phyloP scores from a whole-genome alignment of 106 monocot genomes.

The Agapanthus africanus region DNA sequence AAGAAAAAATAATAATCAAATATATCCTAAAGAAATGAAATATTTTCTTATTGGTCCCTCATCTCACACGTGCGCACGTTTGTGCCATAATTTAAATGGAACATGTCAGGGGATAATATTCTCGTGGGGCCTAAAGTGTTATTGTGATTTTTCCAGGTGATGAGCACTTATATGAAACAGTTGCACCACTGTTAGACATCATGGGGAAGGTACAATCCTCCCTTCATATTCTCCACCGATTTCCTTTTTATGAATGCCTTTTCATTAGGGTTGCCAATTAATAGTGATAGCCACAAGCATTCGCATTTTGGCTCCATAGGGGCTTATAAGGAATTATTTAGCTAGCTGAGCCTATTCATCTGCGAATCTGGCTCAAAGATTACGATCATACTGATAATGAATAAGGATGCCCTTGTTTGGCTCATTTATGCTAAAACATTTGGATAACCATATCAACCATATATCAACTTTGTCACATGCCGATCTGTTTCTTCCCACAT shows the following conservation, averaged over 20 bases:
- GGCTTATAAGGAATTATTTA: neutral
- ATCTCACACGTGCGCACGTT: too few relatives aligned
- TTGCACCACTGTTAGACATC: conserved; percentile 60
- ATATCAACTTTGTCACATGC: too few relatives aligned
- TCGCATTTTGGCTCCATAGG: too few relatives aligned
- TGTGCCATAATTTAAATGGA: neutral
- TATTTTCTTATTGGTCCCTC: too few relatives aligned
- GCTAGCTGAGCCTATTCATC: neutral
- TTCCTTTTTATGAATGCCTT: neutral
- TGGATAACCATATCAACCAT: too few relatives aligned
- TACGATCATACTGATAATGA: neutral
- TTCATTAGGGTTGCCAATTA: neutral
- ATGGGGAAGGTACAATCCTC: conserved; percentile 68
- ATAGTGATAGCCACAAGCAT: neutral
- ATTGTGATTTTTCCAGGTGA: conserved; percentile 39
- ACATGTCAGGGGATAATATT: neutral
- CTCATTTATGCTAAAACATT: neutral
- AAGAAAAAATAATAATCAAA: too few relatives aligned
- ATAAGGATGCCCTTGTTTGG: neutral
- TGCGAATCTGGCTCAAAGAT: neutral
- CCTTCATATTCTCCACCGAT: neutral
- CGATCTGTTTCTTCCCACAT: too few relatives aligned
- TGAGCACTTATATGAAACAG: conserved; percentile 52
- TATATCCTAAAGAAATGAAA: too few relatives aligned
- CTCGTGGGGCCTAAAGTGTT: neutral